Percentiles rank a stretch among this genome's conserved stretches.
phyloP scores from a whole-genome alignment of 2,329 filamentous ascomycete species.

The Hymenoscyphus fraxineus region DNA sequence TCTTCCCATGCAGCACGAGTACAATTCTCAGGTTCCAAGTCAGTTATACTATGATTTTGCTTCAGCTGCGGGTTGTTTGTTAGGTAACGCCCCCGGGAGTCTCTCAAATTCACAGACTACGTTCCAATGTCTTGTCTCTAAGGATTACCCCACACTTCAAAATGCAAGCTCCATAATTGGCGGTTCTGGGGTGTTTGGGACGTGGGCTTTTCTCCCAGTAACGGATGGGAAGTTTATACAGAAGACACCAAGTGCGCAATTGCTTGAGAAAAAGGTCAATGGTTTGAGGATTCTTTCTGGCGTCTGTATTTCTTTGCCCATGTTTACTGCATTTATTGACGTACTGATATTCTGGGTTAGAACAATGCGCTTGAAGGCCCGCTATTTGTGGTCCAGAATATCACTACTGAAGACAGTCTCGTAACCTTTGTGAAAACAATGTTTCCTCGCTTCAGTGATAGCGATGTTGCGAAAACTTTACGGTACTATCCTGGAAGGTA shows the following conservation, averaged over 20 bases:
- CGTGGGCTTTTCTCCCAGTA: slow-evolving; percentile 37
- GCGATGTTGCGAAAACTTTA: background rate
- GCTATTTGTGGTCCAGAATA: slow-evolving; percentile 37
- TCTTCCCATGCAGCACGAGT: slow-evolving; percentile 49
- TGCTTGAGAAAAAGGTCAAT: slow-evolving; percentile 34
- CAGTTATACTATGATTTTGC: slow-evolving; percentile 45
- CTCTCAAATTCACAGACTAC: slow-evolving; percentile 28
- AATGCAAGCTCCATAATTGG: slow-evolving; percentile 28
- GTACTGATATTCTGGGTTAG: slow-evolving; percentile 14
- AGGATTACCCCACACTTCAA: slow-evolving; percentile 32
- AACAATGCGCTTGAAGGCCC: slow-evolving; percentile 41
- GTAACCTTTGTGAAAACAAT: background rate
- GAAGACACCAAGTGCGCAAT: slow-evolving; percentile 32
- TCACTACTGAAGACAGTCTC: slow-evolving; percentile 35
- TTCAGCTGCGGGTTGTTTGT: slow-evolving; percentile 38
- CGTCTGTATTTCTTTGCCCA: slow-evolving; percentile 9
- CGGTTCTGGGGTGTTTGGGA: slow-evolving; percentile 23
- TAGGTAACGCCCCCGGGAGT: slow-evolving; percentile 27
- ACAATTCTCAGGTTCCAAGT: slow-evolving; percentile 42
- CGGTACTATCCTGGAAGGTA: background rate
- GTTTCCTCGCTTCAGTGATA: background rate
- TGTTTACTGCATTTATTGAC: background rate
- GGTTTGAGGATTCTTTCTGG: slow-evolving; percentile 25
- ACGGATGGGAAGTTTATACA: slow-evolving; percentile 36
- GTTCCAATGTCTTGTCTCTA: slow-evolving; percentile 31